Evolutionary conservation across 2,329 filamentous ascomycete species (phyloP).

Genomic region (Colletotrichum nymphaeae): DNA sequence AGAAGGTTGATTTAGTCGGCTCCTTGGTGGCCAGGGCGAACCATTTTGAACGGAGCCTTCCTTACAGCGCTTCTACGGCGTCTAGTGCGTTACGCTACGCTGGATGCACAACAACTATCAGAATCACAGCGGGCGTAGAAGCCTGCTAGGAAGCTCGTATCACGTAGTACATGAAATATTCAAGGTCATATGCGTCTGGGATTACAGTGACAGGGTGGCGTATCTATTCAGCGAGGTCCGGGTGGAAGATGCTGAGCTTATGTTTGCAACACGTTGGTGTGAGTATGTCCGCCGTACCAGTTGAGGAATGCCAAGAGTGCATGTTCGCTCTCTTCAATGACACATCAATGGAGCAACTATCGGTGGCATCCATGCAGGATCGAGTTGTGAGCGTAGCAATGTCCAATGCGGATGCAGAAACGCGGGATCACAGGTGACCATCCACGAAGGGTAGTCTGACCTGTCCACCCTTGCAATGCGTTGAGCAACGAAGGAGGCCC

Average conservation of each 20-base stretch:
- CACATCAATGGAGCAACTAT: neutral
- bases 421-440: slow-evolving; percentile 30
- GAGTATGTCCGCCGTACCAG: neutral
- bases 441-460: neutral
- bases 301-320: neutral
- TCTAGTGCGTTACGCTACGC: neutral
- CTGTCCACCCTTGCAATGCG: slow-evolving; percentile 1
- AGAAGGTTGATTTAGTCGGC: neutral
- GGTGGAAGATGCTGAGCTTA: no score
- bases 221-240: neutral
- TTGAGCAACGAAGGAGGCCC: neutral
- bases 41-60: neutral
- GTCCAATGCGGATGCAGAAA: neutral
- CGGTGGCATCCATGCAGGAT: neutral
- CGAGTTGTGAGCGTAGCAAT: neutral
- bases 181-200: neutral
- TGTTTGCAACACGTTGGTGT: neutral
- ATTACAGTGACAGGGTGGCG: neutral
- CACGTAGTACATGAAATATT: neutral
- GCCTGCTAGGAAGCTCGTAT: neutral
- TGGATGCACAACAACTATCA: neutral
- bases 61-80: neutral
- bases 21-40: neutral
- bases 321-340: neutral
- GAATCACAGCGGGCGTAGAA: neutral